phyloP scores from a whole-genome alignment of 257 asterid genomes.

The Nicotiana benthamiana region DNA sequence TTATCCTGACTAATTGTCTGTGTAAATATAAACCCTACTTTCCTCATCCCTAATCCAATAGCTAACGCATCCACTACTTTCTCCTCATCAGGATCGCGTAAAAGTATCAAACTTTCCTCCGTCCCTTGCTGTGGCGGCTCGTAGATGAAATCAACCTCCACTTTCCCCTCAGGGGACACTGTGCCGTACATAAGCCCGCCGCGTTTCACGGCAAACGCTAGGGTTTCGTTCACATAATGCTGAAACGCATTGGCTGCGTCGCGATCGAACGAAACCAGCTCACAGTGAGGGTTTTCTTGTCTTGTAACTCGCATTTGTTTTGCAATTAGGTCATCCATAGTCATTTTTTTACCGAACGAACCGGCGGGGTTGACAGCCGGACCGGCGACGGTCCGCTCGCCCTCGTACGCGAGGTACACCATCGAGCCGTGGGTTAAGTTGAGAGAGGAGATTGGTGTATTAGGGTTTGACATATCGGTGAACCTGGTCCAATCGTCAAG shows the following conservation, averaged over 20 bases:
- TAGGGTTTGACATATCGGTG: conserved; percentile 64
- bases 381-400: conserved; percentile 73
- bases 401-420: conserved; percentile 66
- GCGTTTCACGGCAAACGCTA: conserved; percentile 87
- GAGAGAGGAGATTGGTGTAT: conserved; percentile 38
- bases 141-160: conserved; percentile 76
- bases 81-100: conserved; percentile 76
- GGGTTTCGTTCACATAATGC: conserved; percentile 72
- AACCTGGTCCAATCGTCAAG: conserved; percentile 46
- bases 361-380: conserved; percentile 72
- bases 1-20: conserved; percentile 84
- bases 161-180: conserved; percentile 71
- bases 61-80: conserved; percentile 71
- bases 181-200: conserved; percentile 94
- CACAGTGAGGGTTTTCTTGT: conserved; percentile 88
- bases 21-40: conserved; percentile 76
- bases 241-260: conserved; percentile 88
- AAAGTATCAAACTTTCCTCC: conserved; percentile 49
- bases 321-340: conserved; percentile 93
- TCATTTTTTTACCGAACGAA: conserved; percentile 93
- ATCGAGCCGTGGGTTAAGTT: conserved; percentile 69
- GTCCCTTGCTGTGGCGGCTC: conserved; percentile 95
- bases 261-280: conserved; percentile 87
- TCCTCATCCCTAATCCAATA: conserved; percentile 76
- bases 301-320: conserved; percentile 86